These are phyloP conservation scores for Chlamydomonas sphaeroides DNA, from an alignment of 139 green algal genomes.

Conservation along the genomic window DNA sequence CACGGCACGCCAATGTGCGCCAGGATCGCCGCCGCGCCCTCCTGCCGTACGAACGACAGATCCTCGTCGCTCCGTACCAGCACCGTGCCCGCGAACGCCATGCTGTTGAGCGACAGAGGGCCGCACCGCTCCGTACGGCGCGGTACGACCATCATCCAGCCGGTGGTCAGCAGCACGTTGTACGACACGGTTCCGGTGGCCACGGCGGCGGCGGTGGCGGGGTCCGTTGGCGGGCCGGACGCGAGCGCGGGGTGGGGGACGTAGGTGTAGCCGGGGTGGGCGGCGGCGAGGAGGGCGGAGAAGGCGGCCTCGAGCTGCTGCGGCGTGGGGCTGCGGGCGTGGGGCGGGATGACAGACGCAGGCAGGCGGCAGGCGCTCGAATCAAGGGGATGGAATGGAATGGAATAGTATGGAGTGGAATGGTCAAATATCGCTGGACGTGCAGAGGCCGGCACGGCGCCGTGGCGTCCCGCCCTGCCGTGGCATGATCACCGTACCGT, in stretches of 20 bases:
- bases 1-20: conserved; percentile 61
- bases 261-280: conserved; percentile 23
- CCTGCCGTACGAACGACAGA: conserved; percentile 59
- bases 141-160: conserved; percentile 57
- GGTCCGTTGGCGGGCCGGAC: neutral
- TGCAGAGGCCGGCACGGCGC: no score
- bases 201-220: conserved; percentile 10
- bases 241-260: neutral
- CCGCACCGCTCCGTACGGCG: conserved; percentile 57
- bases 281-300: conserved; percentile 13
- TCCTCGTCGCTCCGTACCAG: conserved; percentile 71
- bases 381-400: no score
- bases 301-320: conserved; percentile 25
- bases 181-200: conserved; percentile 31
- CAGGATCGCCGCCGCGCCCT: conserved; percentile 66
- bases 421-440: no score
- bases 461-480: no score
- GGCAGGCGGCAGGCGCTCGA: no score
- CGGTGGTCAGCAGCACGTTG: conserved; percentile 30
- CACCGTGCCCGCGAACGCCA: conserved; percentile 87
- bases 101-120: conserved; percentile 66
- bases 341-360: no score
- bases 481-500: no score
- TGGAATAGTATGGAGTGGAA: no score
- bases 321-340: neutral